Evolutionary conservation across 208 protist species (phyloP).

Genomic region (Trypanosoma scelopori): DNA sequence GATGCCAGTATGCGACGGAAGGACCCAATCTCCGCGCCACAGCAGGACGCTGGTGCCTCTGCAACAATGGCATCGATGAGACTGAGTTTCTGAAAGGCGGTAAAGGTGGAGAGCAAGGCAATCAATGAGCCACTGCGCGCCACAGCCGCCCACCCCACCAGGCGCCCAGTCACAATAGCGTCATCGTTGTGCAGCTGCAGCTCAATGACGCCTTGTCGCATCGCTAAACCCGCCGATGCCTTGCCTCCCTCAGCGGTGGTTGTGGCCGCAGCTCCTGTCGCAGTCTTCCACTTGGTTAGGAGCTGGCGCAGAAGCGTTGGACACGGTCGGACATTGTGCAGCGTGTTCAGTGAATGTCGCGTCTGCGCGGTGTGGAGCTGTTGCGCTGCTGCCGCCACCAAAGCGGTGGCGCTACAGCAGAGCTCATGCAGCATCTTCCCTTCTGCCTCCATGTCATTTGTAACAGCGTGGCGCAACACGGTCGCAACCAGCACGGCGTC

Average conservation of each 20-base stretch:
- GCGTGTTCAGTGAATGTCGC: slow-evolving; percentile 14
- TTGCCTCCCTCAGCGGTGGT: background rate
- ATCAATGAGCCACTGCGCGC: slow-evolving; percentile 3
- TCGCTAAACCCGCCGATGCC: background rate
- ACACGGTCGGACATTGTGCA: slow-evolving; percentile 47
- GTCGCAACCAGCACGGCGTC: slow-evolving; percentile 21
- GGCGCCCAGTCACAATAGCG: slow-evolving; percentile 13
- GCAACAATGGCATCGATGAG: slow-evolving; percentile 46
- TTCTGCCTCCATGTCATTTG: slow-evolving; percentile 3
- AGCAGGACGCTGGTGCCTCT: slow-evolving; percentile 13
- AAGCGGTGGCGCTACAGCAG: slow-evolving; percentile 34
- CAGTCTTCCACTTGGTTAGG: slow-evolving; percentile 37
- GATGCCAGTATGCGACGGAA: slow-evolving; percentile 22
- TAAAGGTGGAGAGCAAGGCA: slow-evolving; percentile 23
- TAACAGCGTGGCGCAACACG: slow-evolving; percentile 21
- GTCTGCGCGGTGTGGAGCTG: slow-evolving; percentile 47
- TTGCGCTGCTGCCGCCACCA: slow-evolving; percentile 36
- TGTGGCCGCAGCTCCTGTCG: background rate
- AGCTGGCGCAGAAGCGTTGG: slow-evolving; percentile 46
- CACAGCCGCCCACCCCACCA: slow-evolving; percentile 21
- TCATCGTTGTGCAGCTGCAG: background rate
- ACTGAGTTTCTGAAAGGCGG: slow-evolving; percentile 66
- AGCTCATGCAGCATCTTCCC: slow-evolving; percentile 23
- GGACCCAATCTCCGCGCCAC: background rate
- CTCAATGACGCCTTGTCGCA: too few relatives aligned